Conservation (phyloP, 2,329 filamentous ascomycete species). For the Apiospora arundinis region DNA sequence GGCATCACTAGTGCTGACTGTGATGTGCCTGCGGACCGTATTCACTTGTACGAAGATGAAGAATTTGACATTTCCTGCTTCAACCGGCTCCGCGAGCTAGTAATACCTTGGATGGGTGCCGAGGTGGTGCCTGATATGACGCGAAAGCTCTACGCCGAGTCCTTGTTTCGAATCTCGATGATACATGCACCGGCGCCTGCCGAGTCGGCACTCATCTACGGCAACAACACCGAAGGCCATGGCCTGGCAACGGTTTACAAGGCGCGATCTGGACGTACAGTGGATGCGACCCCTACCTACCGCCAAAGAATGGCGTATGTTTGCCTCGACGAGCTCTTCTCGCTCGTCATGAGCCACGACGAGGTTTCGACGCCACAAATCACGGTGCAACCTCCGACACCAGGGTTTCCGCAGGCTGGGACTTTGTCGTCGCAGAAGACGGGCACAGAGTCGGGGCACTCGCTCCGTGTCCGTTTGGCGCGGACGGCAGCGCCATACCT, state of each 20-base stretch:
- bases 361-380: slow-evolving; percentile 44
- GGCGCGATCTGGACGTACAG: slow-evolving; percentile 74
- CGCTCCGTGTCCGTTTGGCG: slow-evolving; percentile 67
- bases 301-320: slow-evolving; percentile 79
- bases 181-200: slow-evolving; percentile 69
- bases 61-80: slow-evolving; percentile 82
- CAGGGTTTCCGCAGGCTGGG: slow-evolving; percentile 43
- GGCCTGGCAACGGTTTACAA: slow-evolving; percentile 57
- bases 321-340: slow-evolving; percentile 80
- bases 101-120: slow-evolving; percentile 76
- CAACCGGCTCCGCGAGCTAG: slow-evolving; percentile 68
- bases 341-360: slow-evolving; percentile 64
- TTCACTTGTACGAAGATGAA: slow-evolving; percentile 71
- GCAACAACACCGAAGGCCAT: slow-evolving; percentile 36
- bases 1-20: slow-evolving; percentile 74
- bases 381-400: slow-evolving; percentile 52
- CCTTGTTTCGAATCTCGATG: slow-evolving; percentile 82
- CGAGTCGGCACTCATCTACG: slow-evolving; percentile 65
- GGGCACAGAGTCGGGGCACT: slow-evolving; percentile 37
- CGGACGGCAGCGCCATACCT: slow-evolving; percentile 80
- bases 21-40: slow-evolving; percentile 49
- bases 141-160: slow-evolving; percentile 73
- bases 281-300: slow-evolving; percentile 66
- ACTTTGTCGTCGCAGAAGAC: slow-evolving; percentile 29
- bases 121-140: slow-evolving; percentile 68